phyloP scores from a whole-genome alignment of 306 rosid genomes.

The Carpinus viminea region DNA sequence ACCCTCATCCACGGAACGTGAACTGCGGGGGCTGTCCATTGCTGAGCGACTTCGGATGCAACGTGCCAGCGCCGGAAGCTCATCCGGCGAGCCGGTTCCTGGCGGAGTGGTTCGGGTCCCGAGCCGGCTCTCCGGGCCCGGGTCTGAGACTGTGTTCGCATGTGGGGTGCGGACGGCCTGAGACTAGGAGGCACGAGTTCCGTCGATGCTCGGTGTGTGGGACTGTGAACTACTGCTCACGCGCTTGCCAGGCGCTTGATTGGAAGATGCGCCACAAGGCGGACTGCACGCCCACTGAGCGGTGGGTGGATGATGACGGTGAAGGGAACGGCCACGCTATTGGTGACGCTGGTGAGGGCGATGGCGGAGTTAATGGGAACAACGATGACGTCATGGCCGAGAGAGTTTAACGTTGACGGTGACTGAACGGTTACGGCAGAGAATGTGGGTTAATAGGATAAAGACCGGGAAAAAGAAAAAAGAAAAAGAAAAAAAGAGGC shows the following conservation, averaged over 20 bases:
- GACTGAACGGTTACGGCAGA: constrained; percentile 28
- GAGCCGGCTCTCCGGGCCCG: constrained; percentile 41
- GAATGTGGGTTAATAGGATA: neutral
- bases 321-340: constrained; percentile 37
- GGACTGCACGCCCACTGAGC: constrained; percentile 69
- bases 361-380: constrained; percentile 16
- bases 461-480: neutral
- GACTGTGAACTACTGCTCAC: constrained; percentile 80
- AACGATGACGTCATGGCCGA: constrained; percentile 34
- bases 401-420: constrained; percentile 28
- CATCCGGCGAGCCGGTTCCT: constrained; percentile 72
- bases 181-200: constrained; percentile 80
- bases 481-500: constrained; percentile 27
- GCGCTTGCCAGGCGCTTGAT: constrained; percentile 95
- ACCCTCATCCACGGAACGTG: constrained; percentile 34
- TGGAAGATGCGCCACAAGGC: constrained; percentile 90
- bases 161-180: constrained; percentile 88
- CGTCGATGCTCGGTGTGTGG: constrained; percentile 95
- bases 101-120: constrained; percentile 63
- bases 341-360: constrained; percentile 41
- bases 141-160: constrained; percentile 75
- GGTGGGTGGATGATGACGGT: constrained; percentile 67
- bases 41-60: constrained; percentile 84
- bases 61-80: constrained; percentile 74
- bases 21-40: constrained; percentile 64